phyloP scores from a whole-genome alignment of 2,329 filamentous ascomycete genomes.

The Aplosporella prunicola region DNA sequence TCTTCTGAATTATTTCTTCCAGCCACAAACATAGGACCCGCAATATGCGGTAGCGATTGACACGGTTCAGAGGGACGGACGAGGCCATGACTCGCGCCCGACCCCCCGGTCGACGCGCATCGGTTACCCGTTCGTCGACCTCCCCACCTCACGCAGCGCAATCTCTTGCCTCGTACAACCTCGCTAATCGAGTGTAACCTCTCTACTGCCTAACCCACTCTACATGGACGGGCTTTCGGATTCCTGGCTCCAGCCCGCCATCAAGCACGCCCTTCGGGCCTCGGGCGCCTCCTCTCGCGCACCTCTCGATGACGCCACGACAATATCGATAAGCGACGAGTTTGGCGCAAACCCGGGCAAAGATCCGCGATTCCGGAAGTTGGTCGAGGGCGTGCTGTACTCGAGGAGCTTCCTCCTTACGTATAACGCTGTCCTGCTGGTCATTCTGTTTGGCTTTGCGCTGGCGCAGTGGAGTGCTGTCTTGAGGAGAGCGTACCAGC shows the following conservation, averaged over 20 bases:
- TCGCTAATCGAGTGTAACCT: too few species aligned
- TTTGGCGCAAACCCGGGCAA: conserved; percentile 19
- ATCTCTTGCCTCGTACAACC: too few species aligned
- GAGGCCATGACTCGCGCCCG: too few species aligned
- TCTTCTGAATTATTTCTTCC: too few species aligned
- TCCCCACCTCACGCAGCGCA: too few species aligned
- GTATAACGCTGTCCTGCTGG: conserved; percentile 32
- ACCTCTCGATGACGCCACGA: conserved; percentile 2
- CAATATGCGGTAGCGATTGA: too few species aligned
- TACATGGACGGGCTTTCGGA: conserved; percentile 3
- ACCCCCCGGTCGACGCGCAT: too few species aligned
- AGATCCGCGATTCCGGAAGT: conserved; percentile 26
- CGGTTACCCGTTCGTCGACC: too few species aligned
- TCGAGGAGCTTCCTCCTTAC: conserved; percentile 28
- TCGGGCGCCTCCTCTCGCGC: background rate
- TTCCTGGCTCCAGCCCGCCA: conserved; percentile 3
- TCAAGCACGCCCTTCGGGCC: background rate
- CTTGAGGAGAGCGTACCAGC: conserved; percentile 10
- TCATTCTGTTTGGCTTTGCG: conserved; percentile 28
- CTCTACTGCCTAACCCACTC: too few species aligned
- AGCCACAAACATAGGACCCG: too few species aligned
- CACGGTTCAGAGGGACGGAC: too few species aligned
- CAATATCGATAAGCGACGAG: conserved; percentile 6
- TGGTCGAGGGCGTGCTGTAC: conserved; percentile 30
- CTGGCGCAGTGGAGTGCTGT: conserved; percentile 27